These are phyloP conservation scores for Pichia nakasei DNA, from an alignment of 805 yeast species.

Conservation along the genomic window DNA sequence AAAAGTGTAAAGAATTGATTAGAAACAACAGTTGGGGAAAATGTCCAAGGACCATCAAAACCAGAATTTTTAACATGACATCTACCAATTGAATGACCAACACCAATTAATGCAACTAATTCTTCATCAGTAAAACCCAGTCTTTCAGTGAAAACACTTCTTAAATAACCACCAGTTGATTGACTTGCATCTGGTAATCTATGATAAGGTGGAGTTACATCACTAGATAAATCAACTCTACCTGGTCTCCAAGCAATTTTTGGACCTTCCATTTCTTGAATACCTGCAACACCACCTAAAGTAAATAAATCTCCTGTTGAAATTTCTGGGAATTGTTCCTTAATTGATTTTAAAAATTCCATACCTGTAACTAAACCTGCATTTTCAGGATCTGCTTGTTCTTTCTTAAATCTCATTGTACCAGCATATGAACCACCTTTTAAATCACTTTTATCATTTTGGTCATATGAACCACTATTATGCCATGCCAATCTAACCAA, in stretches of 20 bases:
- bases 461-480: conserved; percentile 39
- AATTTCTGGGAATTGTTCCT: conserved; percentile 48
- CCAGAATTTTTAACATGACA: conserved; percentile 54
- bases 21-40: conserved; percentile 62
- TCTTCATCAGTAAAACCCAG: conserved; percentile 42
- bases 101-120: conserved; percentile 38
- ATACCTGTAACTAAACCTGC: conserved; percentile 47
- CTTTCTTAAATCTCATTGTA: conserved; percentile 44
- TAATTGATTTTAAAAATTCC: conserved; percentile 46
- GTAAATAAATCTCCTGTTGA: conserved; percentile 67
- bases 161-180: conserved; percentile 35
- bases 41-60: conserved; percentile 88
- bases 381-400: conserved; percentile 41
- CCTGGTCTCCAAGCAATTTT: conserved; percentile 49
- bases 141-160: conserved; percentile 33
- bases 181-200: conserved; percentile 42
- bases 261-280: conserved; percentile 62
- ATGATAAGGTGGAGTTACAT: conserved; percentile 37
- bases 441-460: conserved; percentile 31
- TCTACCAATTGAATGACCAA: conserved; percentile 40
- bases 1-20: conserved; percentile 63
- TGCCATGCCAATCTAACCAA: conserved; percentile 44
- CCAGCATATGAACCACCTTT: conserved; percentile 43
- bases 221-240: conserved; percentile 29
- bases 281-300: conserved; percentile 55